These are phyloP conservation scores for Saccharomycopsis phalli DNA, from an alignment of 1,139 yeast species.

Conservation along the genomic window DNA sequence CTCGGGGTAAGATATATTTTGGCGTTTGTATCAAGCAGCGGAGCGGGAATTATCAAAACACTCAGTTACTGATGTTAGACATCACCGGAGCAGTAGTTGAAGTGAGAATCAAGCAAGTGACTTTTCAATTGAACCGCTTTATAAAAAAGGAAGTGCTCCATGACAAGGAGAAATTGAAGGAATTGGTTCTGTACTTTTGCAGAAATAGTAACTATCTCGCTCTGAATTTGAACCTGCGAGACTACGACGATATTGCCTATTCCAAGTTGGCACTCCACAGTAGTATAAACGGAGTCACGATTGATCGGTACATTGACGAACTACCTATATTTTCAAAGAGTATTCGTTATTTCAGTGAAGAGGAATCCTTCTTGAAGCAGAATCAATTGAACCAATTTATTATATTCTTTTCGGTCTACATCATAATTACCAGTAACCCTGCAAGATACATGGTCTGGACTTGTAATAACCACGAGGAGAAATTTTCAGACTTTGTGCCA, in stretches of 20 bases:
- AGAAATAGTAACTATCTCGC: neutral
- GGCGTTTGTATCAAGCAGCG: conserved; percentile 13
- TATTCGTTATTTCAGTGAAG: conserved; percentile 3
- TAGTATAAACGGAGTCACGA: conserved; percentile 5
- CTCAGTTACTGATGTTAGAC: conserved; percentile 10
- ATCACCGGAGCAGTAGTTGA: conserved; percentile 4
- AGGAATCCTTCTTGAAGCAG: neutral
- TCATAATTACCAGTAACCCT: conserved; percentile 7
- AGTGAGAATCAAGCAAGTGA: conserved; percentile 5
- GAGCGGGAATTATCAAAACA: conserved; percentile 7
- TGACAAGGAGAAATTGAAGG: neutral
- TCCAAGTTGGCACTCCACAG: conserved; percentile 15
- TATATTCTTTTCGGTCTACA: conserved; percentile 5
- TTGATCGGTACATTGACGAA: conserved; percentile 12
- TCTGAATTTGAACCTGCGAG: conserved; percentile 1
- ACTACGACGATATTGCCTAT: conserved; percentile 12
- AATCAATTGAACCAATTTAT: conserved; percentile 4
- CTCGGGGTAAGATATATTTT: conserved; percentile 5
- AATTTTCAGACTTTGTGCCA: conserved; percentile 12
- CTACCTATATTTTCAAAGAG: conserved; percentile 15
- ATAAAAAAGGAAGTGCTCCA: conserved; percentile 7
- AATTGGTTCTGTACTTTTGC: neutral
- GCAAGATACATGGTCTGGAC: conserved; percentile 6
- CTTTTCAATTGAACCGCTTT: conserved; percentile 18
- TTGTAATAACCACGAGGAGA: conserved; percentile 4